Evolutionary conservation across 192 early-diverging fungal species (phyloP), one percentile per base, ranked within the genome.

Genomic region (Phycomyces nitens): DNA sequence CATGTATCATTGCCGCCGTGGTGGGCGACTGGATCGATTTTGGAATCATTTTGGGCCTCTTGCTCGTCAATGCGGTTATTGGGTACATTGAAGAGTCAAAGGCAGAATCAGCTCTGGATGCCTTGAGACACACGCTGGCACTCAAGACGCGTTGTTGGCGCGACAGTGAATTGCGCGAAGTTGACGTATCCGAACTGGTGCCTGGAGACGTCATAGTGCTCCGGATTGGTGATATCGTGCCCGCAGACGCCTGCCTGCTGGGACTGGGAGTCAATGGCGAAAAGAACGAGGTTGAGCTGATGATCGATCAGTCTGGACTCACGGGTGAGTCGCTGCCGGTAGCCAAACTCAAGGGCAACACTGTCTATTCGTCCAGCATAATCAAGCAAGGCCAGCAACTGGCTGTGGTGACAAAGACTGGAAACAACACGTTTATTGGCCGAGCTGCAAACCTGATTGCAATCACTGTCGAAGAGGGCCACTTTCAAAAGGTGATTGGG

Each of bases 401-500:
- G 61, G 89, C 86, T 59, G 88, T 96, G 22, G 94, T 98, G 22
- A 88, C 84, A 64, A 96, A 96, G 79, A 98, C 95, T 18, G 96
- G 93, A 42, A 79, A 84, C 39, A 79, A 94, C 75, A 97, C 95
- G n/a, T 97, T 92, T 76, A 94, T 97, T 66, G 95, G 95, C 22
- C 89, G 95, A 59, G 93, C 95, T 5, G 94, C 95, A 26, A 92
- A 91, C 76, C 74, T 97, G 62, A 96, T 96, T 74, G 88, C 92
- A 12, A 91, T 92, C 60, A 95, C 94, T 54, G 84, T 85, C 56
- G 95, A 97, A 71, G 84, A 91, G 75, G 95, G 95, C 58, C 95
- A 97, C 75, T 97, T 97, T 82, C 95, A 97, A 71, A 97, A 95
- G 78, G 84, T 96, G 55, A 89, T 96, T 82, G 91, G 89, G 73